Conservation (phyloP, 169 alveolate species). For the Babesia ovis region DNA sequence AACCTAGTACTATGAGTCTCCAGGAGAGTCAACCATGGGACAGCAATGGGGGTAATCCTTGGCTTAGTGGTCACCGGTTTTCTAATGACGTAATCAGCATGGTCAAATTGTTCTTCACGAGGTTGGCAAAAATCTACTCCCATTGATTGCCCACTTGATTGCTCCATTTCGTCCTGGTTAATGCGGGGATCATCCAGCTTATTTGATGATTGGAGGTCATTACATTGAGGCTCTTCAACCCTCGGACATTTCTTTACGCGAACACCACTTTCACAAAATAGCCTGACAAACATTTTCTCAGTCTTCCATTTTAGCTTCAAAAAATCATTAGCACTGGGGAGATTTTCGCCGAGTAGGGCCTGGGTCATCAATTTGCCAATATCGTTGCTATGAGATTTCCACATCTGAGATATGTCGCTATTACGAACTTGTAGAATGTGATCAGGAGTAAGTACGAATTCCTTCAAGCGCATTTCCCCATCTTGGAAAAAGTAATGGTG, state of each 20-base stretch:
- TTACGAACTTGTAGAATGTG: slow-evolving; percentile 18
- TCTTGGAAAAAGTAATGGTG: slow-evolving; percentile 6
- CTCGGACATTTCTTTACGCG: slow-evolving; percentile 18
- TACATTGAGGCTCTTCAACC: not conserved
- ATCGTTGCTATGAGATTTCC: slow-evolving; percentile 57
- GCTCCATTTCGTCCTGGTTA: not conserved
- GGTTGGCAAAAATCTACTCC: no score
- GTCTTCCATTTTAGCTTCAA: slow-evolving; percentile 11
- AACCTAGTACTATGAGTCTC: not conserved
- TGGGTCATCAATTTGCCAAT: slow-evolving; percentile 64
- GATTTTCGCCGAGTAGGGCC: slow-evolving; percentile 44
- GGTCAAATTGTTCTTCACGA: not conserved
- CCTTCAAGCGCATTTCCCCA: slow-evolving; percentile 4
- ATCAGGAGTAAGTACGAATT: not conserved
- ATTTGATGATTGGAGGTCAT: not conserved
- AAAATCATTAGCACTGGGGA: slow-evolving; percentile 39
- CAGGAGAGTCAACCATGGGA: slow-evolving; percentile 3
- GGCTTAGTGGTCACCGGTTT: not conserved
- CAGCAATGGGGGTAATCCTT: not conserved
- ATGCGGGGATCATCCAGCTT: not conserved
- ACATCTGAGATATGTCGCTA: slow-evolving; percentile 42
- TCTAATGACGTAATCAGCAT: not conserved
- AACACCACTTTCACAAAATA: slow-evolving; percentile 60
- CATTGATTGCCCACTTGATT: not conserved
- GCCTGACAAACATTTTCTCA: slow-evolving; percentile 25